These are phyloP conservation scores for Penium margaritaceum DNA, from an alignment of 139 green algal genomes.

Conservation along the genomic window DNA sequence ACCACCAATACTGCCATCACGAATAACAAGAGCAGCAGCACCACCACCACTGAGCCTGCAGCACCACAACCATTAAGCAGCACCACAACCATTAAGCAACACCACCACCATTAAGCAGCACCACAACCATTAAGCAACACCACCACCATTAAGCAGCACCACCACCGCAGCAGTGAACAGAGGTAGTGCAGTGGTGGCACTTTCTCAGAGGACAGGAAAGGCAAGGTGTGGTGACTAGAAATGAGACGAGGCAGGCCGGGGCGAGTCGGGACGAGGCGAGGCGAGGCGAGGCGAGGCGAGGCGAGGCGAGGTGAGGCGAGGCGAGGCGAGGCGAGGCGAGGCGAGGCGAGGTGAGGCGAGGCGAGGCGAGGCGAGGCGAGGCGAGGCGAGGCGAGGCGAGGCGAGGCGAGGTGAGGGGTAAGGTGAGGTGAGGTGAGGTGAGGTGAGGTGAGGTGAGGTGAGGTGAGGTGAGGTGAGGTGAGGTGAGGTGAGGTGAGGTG, in stretches of 20 bases:
- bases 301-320: conserved; percentile 3
- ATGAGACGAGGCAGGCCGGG: too few relatives aligned
- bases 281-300: neutral
- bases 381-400: neutral
- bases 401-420: neutral
- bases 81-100: neutral
- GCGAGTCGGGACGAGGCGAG: neutral
- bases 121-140: neutral
- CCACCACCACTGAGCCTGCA: neutral
- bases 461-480: too few relatives aligned
- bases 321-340: neutral
- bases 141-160: neutral
- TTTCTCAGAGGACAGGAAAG: too few relatives aligned
- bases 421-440: too few relatives aligned
- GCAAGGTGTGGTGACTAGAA: too few relatives aligned
- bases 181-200: too few relatives aligned
- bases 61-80: neutral
- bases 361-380: neutral
- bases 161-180: neutral
- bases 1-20: neutral
- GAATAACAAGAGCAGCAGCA: neutral
- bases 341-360: neutral
- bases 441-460: too few relatives aligned
- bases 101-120: neutral
- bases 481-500: too few relatives aligned